Evolutionary conservation across 116 monocot species (phyloP), one percentile per base, ranked within the genome.

Genomic region (Zostera marina): DNA sequence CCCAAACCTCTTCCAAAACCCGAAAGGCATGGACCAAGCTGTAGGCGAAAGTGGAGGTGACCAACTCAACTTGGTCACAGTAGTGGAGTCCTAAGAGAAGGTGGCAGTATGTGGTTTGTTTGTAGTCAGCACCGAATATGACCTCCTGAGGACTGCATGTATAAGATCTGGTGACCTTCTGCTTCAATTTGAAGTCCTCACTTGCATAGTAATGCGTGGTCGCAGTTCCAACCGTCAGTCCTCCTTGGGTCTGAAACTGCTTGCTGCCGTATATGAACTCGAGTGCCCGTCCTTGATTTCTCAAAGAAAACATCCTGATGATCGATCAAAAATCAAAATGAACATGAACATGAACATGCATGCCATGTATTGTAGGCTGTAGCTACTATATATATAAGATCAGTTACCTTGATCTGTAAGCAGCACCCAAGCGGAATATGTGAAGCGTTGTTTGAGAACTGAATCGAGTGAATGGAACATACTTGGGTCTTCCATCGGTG

Each of bases 201-300:
- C 83, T 83, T 0, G 52, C 69, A 62, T 54, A 83, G 60, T 65
- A 65, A 60, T 83, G 68, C 25, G 83, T 80, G 19, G 77, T 80
- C 3, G 77, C 83, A 20, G 82, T 69, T 0, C 74, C 70, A 1
- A 52, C 73, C 2, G 56, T 26, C 10, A 83, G 46, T 1, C 80
- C 83, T 16, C 88, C 88, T 22, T 47, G 72, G 11, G 73, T 83
- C 44, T 56, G 21, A 16, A 56, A 52, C 60, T 59, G 72, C 58
- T 67, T 76, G 74, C 79, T 75, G 74, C 87, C 66, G 76, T 88
- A 82, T 38, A 88, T 73, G 67, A 88, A 82, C 40, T 88, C 68
- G 59, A 88, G 62, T 9, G 67, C 58, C 54, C 57, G 77, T 11
- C 81, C 70, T 2, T 63, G 66, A 21, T 63, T 23, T 53, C 62